Evolutionary conservation across 2,329 filamentous ascomycete species (phyloP).

Genomic region (Alternaria incomplexa): DNA sequence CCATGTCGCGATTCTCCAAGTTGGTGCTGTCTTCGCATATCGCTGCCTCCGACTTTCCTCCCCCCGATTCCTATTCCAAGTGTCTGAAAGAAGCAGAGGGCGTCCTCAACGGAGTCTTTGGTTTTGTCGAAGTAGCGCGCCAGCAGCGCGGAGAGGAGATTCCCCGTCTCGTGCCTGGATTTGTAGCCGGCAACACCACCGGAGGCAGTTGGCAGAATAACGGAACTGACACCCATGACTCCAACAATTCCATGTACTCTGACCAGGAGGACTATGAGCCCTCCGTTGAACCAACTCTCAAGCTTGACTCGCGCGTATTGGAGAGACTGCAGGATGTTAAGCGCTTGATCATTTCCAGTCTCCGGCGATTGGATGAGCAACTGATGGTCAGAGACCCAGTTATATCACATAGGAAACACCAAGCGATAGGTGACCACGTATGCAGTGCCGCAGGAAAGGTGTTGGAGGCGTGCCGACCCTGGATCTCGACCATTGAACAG

Average conservation of each 20-base stretch:
- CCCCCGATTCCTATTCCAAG: constrained; percentile 91
- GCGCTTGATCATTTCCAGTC: constrained; percentile 81
- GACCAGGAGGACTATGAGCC: constrained; percentile 85
- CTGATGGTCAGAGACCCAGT: constrained; percentile 80
- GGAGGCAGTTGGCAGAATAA: constrained; percentile 88
- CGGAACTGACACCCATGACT: constrained; percentile 68
- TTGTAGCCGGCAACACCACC: constrained; percentile 81
- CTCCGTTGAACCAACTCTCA: constrained; percentile 71
- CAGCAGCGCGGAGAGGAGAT: constrained; percentile 94
- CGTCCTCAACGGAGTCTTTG: constrained; percentile 90
- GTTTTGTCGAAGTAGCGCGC: constrained; percentile 92
- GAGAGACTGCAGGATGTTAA: constrained; percentile 87
- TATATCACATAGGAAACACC: constrained; percentile 78
- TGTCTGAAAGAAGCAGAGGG: constrained; percentile 98
- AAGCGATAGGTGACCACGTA: constrained; percentile 79
- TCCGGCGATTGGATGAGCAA: constrained; percentile 86
- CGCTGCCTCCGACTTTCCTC: constrained; percentile 93
- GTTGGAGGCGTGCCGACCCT: constrained; percentile 86
- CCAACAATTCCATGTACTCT: constrained; percentile 70
- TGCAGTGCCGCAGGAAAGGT: constrained; percentile 80
- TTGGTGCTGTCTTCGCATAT: constrained; percentile 97
- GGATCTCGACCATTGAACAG: constrained; percentile 88
- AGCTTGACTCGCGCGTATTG: constrained; percentile 77
- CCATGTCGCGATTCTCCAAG: constrained; percentile 99
- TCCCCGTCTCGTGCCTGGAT: constrained; percentile 89